Base-by-base conservation (phyloP, 176 grass and related monocot species). In the Carex pumila region DNA sequence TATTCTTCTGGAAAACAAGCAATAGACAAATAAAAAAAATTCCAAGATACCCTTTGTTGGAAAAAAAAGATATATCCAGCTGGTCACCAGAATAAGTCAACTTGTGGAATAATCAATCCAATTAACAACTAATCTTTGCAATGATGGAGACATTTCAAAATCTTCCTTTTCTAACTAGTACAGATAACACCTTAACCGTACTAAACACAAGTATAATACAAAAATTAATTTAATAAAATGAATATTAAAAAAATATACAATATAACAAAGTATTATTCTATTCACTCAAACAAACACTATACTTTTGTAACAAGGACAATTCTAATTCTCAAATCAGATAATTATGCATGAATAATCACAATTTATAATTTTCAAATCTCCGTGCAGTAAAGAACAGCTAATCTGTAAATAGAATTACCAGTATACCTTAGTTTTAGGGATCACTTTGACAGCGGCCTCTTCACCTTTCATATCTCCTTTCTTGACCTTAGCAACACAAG, bases 361-460 rank as follows among this genome's bases (percentile, higher is more conserved):
- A 53, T 12, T 73, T 29, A 50, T 47, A 73, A 10, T 25, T 73
- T 49, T 25, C 43, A 62, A 59, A 81, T 84, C 19, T 50, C 21
- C 56, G 19, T 64, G 41, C 14, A 58, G 50, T 9, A 34, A 5
- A 47, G 45, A 82, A 67, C 39, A 62, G 8, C 29, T 70, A 17
- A 47, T 73, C 41, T 74, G 34, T 75, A 25, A 52, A 21, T 61
- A 61, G 65, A 85, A 58, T 29, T 3, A 25, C 21, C 29, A 56
- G 22, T 13, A 31, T 59, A 95, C 94, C 93, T 96, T 96, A 64
- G 91, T 61, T 79, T 95, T 95, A 12, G 93, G 90, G 57, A 95
- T 89, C 52, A 95, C 93, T 89, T 95, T 95, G 87, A 95, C 87
- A 17, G 93, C 93, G 45, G 92, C 93, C 37, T 95, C 93, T 72